Evolutionary conservation across 1,284 basidiomycete genomes (phyloP).

Genomic region (Rhodofomes roseus): DNA sequence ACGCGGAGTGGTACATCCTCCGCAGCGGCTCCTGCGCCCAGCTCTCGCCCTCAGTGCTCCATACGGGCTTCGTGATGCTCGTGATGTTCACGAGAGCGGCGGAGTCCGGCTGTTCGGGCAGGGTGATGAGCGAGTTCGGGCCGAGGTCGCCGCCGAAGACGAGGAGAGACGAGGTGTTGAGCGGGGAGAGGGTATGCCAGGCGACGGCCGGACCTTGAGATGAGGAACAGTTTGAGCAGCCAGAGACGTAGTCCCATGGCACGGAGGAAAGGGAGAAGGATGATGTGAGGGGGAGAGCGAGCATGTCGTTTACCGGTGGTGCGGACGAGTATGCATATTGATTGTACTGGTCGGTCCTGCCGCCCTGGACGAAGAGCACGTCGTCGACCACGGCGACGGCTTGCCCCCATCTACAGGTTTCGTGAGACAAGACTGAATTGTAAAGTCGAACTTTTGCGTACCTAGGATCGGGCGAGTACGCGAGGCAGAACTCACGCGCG

Average conservation of each 20-base stretch:
- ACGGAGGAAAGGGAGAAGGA: constrained; percentile 58
- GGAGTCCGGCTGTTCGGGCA: constrained; percentile 60
- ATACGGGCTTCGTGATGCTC: constrained; percentile 21
- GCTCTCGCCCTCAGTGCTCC: constrained; percentile 42
- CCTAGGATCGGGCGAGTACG: constrained; percentile 6
- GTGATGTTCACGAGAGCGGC: constrained; percentile 35
- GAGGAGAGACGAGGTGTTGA: constrained; percentile 50
- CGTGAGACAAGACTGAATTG: background rate
- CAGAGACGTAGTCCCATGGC: constrained; percentile 60
- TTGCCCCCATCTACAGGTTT: constrained; percentile 72
- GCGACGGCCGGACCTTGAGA: constrained; percentile 59
- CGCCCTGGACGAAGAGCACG: constrained; percentile 71
- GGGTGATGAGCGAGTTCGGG: constrained; percentile 49
- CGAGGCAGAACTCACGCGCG: constrained; percentile 4
- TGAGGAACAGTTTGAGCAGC: constrained; percentile 39
- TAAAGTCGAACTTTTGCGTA: background rate
- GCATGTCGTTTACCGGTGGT: constrained; percentile 66
- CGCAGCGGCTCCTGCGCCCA: constrained; percentile 71
- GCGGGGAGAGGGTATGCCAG: constrained; percentile 78
- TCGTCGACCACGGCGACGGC: constrained; percentile 59
- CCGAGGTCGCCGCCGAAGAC: constrained; percentile 76
- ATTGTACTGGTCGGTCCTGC: constrained; percentile 70
- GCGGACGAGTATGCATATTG: constrained; percentile 70
- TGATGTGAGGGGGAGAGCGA: constrained; percentile 61
- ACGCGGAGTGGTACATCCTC: constrained; percentile 68